phyloP scores from a whole-genome alignment of 306 rosid genomes.

The Vachellia collinsii region DNA sequence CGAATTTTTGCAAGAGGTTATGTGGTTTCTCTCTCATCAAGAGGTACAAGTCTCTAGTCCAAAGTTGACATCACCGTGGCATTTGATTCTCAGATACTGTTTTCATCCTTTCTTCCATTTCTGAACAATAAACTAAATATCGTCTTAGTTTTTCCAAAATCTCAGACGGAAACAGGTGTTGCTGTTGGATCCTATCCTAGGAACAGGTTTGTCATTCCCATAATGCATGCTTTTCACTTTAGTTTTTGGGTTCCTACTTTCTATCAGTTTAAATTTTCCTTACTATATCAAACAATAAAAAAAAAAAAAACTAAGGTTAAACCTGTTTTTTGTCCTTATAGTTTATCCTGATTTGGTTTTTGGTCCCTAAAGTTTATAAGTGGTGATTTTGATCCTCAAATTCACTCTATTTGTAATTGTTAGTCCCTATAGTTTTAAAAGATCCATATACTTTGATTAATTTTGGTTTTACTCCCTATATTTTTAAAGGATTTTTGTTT shows the following conservation, averaged over 20 bases:
- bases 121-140: slow-evolving; percentile 13
- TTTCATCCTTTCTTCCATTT: slow-evolving; percentile 28
- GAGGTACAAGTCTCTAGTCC: slow-evolving; percentile 59
- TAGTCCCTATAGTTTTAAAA: too few relatives aligned
- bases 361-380: too few relatives aligned
- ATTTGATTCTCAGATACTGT: slow-evolving; percentile 22
- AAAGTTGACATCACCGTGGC: slow-evolving; percentile 1
- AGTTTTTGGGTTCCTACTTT: neutral
- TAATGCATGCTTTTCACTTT: neutral
- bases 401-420: too few relatives aligned
- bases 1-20: slow-evolving; percentile 82
- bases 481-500: too few relatives aligned
- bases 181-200: slow-evolving; percentile 91
- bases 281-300: neutral
- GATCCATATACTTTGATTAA: too few relatives aligned
- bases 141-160: slow-evolving; percentile 34
- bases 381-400: too few relatives aligned
- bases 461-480: too few relatives aligned
- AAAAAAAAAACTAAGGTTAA: too few relatives aligned
- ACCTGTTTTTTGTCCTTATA: too few relatives aligned
- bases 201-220: slow-evolving; percentile 74
- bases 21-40: slow-evolving; percentile 96
- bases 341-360: too few relatives aligned
- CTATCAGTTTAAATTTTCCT: neutral
- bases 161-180: slow-evolving; percentile 89